Conservation (phyloP, 306 rosid species). For the Vicia faba region DNA sequence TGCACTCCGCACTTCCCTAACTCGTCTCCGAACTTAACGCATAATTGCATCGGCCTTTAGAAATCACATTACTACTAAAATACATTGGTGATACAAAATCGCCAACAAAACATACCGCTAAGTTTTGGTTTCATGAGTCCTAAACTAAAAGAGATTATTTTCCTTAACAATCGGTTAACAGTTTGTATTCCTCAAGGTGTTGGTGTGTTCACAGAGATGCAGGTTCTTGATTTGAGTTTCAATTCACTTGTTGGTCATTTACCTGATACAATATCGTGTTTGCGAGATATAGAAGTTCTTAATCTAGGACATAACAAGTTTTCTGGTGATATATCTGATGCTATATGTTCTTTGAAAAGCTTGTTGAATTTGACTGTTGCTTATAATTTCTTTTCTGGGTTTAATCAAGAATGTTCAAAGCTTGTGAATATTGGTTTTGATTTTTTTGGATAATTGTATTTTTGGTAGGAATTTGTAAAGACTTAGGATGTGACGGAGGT, state of each 20-base stretch:
- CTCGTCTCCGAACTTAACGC: too few species aligned
- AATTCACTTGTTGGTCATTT: constrained; percentile 82
- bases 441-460: constrained; percentile 76
- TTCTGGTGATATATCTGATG: constrained; percentile 78
- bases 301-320: constrained; percentile 80
- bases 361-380: constrained; percentile 72
- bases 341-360: constrained; percentile 62
- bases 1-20: too few species aligned
- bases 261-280: constrained; percentile 84
- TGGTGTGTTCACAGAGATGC: constrained; percentile 72
- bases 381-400: constrained; percentile 84
- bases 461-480: constrained; percentile 80
- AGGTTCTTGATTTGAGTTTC: constrained; percentile 80
- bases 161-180: constrained; percentile 72
- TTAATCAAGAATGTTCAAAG: constrained; percentile 63
- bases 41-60: too few species aligned
- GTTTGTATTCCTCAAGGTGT: constrained; percentile 91
- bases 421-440: constrained; percentile 72
- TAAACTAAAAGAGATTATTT: constrained; percentile 65
- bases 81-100: too few species aligned
- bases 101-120: constrained; percentile 67
- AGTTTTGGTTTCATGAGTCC: constrained; percentile 71
- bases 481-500: too few species aligned
- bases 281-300: constrained; percentile 66
- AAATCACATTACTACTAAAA: too few species aligned